phyloP scores from a whole-genome alignment of 306 rosid genomes.

The Abrus precatorius region DNA sequence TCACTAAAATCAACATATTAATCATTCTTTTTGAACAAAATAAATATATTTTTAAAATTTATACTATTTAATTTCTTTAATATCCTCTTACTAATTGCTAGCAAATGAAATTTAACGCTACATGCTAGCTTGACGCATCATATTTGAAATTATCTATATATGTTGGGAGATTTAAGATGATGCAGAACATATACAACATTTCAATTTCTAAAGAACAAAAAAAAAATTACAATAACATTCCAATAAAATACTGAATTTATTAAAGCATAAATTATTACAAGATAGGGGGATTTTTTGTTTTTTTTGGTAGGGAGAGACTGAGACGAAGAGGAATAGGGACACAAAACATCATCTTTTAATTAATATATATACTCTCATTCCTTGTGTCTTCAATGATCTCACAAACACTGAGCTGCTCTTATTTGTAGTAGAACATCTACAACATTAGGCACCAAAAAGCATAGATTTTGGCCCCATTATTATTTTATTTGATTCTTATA shows the following conservation, averaged over 20 bases:
- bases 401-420: not conserved
- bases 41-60: too few relatives aligned
- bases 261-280: not conserved
- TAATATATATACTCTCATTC: not conserved
- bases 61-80: too few relatives aligned
- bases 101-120: too few relatives aligned
- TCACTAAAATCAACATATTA: too few relatives aligned
- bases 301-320: too few relatives aligned
- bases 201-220: too few relatives aligned
- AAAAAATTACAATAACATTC: not conserved
- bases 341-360: not conserved
- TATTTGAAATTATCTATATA: too few relatives aligned
- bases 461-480: slow-evolving; percentile 20
- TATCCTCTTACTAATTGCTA: too few relatives aligned
- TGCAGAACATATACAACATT: not conserved
- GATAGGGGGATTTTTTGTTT: not conserved
- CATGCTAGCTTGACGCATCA: too few relatives aligned
- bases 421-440: not conserved
- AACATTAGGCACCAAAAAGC: slow-evolving; percentile 13
- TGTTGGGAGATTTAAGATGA: not conserved
- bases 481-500: not conserved
- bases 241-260: slow-evolving; percentile 9
- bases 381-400: not conserved
- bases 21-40: too few relatives aligned
- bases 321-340: not conserved